Conservation (phyloP, 345 rosid genomes). For the Reutealis trisperma region DNA sequence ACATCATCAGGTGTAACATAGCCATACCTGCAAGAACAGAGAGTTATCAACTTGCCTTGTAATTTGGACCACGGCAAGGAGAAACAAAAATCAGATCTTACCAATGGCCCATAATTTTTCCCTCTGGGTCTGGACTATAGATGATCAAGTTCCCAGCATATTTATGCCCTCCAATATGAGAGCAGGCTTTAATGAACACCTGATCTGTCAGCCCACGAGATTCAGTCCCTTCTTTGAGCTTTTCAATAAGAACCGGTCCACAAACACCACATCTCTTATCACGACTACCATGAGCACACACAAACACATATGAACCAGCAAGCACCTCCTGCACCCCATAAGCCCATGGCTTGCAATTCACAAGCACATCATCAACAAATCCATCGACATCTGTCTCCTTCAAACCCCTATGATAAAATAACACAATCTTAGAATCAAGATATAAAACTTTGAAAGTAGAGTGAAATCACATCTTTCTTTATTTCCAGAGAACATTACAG, state of each 20-base stretch:
- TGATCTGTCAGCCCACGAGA: slow-evolving; percentile 60
- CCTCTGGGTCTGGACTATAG: slow-evolving; percentile 63
- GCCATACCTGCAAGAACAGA: slow-evolving; percentile 69
- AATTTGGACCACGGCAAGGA: not conserved
- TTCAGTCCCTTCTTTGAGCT: slow-evolving; percentile 62
- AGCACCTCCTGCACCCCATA: slow-evolving; percentile 58
- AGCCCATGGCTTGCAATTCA: slow-evolving; percentile 76
- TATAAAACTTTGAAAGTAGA: not conserved
- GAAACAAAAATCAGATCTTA: slow-evolving; percentile 27
- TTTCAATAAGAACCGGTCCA: slow-evolving; percentile 84
- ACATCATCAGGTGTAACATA: slow-evolving; percentile 92
- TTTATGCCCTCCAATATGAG: slow-evolving; percentile 95
- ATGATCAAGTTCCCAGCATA: slow-evolving; percentile 95
- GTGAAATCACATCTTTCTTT: not conserved
- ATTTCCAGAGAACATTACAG: not conserved
- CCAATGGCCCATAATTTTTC: slow-evolving; percentile 78
- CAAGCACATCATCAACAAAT: slow-evolving; percentile 87
- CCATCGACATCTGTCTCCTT: slow-evolving; percentile 60
- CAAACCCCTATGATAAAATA: slow-evolving; percentile 53
- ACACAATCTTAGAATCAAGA: slow-evolving; percentile 12
- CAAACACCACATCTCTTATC: slow-evolving; percentile 97
- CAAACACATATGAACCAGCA: slow-evolving; percentile 74
- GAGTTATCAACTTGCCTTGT: slow-evolving; percentile 6
- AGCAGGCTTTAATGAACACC: slow-evolving; percentile 70
- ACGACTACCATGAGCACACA: slow-evolving; percentile 89